Conservation (phyloP, 2,329 filamentous ascomycete species). For the Phialemonium atrogriseum region DNA sequence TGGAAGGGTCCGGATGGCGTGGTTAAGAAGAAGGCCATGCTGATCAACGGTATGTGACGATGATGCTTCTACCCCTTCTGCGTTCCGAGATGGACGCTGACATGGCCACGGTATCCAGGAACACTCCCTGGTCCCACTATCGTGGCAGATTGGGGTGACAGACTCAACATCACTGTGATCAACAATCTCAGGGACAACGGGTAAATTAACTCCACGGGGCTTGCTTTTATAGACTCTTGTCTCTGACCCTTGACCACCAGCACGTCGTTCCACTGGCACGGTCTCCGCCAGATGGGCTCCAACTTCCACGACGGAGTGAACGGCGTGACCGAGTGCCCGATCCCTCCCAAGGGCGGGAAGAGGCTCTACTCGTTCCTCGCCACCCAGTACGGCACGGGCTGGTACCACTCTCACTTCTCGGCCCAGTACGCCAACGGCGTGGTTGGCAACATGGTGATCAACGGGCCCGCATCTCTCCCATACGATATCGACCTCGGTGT, state of each 20-base stretch:
- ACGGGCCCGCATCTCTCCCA: conserved; percentile 35
- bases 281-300: conserved; percentile 33
- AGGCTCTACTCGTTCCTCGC: conserved; percentile 28
- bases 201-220: too few species aligned
- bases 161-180: conserved; percentile 50
- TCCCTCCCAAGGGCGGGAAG: conserved; percentile 22
- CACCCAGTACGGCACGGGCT: conserved; percentile 28
- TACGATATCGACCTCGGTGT: conserved; percentile 44
- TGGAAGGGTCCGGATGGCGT: conserved; percentile 20
- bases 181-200: conserved; percentile 49
- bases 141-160: conserved; percentile 42
- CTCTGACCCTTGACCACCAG: conserved; percentile 9
- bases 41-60: conserved; percentile 38
- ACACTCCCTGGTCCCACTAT: conserved; percentile 39
- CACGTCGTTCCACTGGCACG: conserved; percentile 42
- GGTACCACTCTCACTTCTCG: conserved; percentile 40
- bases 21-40: conserved; percentile 26
- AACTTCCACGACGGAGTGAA: conserved; percentile 39
- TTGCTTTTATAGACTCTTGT: too few species aligned
- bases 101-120: too few species aligned
- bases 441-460: conserved; percentile 36
- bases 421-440: conserved; percentile 39
- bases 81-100: too few species aligned
- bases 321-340: conserved; percentile 32
- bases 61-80: too few species aligned